phyloP scores from a whole-genome alignment of 148 eudicot genomes.

The Tetragonia tetragonoides region DNA sequence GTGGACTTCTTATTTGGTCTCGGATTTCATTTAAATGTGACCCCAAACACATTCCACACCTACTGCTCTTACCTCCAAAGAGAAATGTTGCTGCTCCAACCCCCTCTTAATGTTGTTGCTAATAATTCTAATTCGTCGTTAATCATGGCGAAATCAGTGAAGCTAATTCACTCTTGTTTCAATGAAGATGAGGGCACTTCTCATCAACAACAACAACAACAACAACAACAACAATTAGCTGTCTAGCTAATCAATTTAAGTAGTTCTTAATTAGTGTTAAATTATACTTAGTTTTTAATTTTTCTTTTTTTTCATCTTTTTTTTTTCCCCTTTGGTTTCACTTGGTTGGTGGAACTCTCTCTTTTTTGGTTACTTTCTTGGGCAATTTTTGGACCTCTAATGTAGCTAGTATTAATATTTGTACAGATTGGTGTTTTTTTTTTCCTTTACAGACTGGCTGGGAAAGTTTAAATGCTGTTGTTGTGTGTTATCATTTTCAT shows the following conservation, averaged over 20 bases:
- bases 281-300: slow-evolving; percentile 18
- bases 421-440: slow-evolving; percentile 6
- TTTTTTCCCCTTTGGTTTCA: slow-evolving; percentile 9
- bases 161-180: slow-evolving; percentile 27
- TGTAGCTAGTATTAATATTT: slow-evolving; percentile 12
- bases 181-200: slow-evolving; percentile 32
- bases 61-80: slow-evolving; percentile 56
- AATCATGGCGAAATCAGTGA: slow-evolving; percentile 28
- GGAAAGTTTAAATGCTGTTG: slow-evolving; percentile 2
- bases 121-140: slow-evolving; percentile 25
- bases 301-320: not conserved
- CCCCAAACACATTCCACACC: slow-evolving; percentile 61
- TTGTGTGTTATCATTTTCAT: slow-evolving; percentile 23
- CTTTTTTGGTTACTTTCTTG: slow-evolving; percentile 11
- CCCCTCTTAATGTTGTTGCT: slow-evolving; percentile 28
- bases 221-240: slow-evolving; percentile 31
- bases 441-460: slow-evolving; percentile 34
- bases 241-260: slow-evolving; percentile 22
- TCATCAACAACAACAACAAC: slow-evolving; percentile 31
- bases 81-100: slow-evolving; percentile 50
- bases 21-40: slow-evolving; percentile 70
- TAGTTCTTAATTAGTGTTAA: slow-evolving; percentile 18
- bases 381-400: slow-evolving; percentile 12
- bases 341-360: not conserved
- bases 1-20: slow-evolving; percentile 77